A percentile compares a stretch with the other conserved stretches of the same genome.
Conservation (phyloP, 2,329 filamentous ascomycete genomes). For the Aureobasidium musti region DNA sequence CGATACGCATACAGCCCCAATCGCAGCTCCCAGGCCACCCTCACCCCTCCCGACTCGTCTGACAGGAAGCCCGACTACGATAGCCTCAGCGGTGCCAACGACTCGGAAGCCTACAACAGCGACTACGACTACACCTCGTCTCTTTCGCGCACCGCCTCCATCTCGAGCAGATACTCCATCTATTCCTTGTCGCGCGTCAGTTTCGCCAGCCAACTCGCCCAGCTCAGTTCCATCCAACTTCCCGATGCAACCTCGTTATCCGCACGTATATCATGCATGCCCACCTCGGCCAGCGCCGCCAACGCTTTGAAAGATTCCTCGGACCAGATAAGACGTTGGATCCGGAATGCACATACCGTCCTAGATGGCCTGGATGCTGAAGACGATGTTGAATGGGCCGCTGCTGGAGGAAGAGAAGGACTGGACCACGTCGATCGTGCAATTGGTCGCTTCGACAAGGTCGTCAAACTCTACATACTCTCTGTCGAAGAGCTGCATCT, state of each 20-base stretch:
- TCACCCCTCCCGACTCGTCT: slow-evolving; percentile 30
- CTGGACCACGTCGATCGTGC: slow-evolving; percentile 68
- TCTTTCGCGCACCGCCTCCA: slow-evolving; percentile 62
- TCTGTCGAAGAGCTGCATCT: slow-evolving; percentile 91
- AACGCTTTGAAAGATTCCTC: slow-evolving; percentile 82
- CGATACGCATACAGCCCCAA: slow-evolving; percentile 48
- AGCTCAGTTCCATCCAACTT: slow-evolving; percentile 85
- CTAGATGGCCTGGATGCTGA: slow-evolving; percentile 87
- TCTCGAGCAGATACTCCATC: slow-evolving; percentile 75
- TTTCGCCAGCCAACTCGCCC: slow-evolving; percentile 88
- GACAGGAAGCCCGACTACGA: slow-evolving; percentile 38
- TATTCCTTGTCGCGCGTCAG: slow-evolving; percentile 91
- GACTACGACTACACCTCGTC: slow-evolving; percentile 17
- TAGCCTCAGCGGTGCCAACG: slow-evolving; percentile 46
- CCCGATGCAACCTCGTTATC: slow-evolving; percentile 83
- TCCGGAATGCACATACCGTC: slow-evolving; percentile 86
- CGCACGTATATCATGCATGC: slow-evolving; percentile 78
- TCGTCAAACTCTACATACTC: slow-evolving; percentile 88
- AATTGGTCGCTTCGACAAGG: slow-evolving; percentile 79
- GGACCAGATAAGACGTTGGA: slow-evolving; percentile 93
- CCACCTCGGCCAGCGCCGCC: slow-evolving; percentile 80
- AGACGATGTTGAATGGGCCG: slow-evolving; percentile 95
- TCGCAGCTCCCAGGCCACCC: slow-evolving; percentile 33
- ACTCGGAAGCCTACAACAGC: slow-evolving; percentile 51
- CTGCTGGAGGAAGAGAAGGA: slow-evolving; percentile 82